Percentiles rank a stretch among this genome's conserved stretches.
Conservation (phyloP, 805 yeast species). For the Candida awuae region DNA sequence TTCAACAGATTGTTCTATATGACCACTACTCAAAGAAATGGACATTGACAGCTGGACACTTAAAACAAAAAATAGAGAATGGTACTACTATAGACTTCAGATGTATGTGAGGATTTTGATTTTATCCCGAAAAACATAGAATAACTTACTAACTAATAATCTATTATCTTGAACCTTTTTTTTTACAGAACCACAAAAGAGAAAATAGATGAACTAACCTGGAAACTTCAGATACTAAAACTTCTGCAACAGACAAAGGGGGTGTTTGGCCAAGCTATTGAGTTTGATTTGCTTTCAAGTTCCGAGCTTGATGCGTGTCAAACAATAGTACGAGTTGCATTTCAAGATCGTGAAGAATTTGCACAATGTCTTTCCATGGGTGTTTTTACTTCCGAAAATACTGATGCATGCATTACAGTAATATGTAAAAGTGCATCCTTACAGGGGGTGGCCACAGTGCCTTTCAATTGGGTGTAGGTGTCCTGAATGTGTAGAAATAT, state of each 20-base stretch:
- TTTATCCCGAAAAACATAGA: background rate
- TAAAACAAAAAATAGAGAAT: too few relatives aligned
- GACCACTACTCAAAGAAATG: too few relatives aligned
- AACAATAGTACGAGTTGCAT: constrained; percentile 20
- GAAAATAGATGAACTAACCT: constrained; percentile 16
- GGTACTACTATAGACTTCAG: constrained; percentile 14
- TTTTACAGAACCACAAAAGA: constrained; percentile 1
- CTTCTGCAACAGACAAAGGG: constrained; percentile 23
- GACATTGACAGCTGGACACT: too few relatives aligned
- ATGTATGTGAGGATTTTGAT: constrained; percentile 11
- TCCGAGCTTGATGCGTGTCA: background rate
- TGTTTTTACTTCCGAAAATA: constrained; percentile 8
- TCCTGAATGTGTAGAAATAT: background rate
- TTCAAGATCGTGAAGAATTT: constrained; percentile 16
- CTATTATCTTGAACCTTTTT: constrained; percentile 7
- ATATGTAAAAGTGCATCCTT: constrained; percentile 5
- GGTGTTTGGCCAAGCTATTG: constrained; percentile 21
- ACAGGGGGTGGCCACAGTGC: constrained; percentile 1
- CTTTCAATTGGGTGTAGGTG: background rate
- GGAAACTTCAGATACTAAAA: constrained; percentile 21
- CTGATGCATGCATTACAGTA: constrained; percentile 5
- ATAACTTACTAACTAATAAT: background rate
- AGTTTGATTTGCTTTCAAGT: constrained; percentile 20
- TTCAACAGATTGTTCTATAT: too few relatives aligned
- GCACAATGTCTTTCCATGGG: constrained; percentile 15